Evolutionary conservation across 129 eudicot genomes (phyloP).

Genomic region (Arctium minus): DNA sequence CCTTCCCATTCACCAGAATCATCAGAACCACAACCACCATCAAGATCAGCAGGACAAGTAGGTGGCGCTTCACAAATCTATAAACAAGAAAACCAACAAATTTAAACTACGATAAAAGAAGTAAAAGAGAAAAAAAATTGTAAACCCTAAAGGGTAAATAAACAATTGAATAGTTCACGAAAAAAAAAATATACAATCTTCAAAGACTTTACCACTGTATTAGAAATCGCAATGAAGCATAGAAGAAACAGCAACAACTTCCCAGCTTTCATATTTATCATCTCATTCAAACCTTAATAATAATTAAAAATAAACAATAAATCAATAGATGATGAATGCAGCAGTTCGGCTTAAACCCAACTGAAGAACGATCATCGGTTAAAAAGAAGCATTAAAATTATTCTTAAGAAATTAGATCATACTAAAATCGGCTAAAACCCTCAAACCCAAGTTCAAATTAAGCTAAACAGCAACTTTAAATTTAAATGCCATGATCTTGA

Average conservation of each 20-base stretch:
- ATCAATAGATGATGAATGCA: conserved; percentile 6
- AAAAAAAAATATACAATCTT: too few species aligned
- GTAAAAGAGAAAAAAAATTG: neutral
- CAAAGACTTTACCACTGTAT: conserved; percentile 53
- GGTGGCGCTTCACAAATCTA: conserved; percentile 70
- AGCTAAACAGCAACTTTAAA: neutral
- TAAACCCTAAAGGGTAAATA: neutral
- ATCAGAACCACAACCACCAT: conserved; percentile 40
- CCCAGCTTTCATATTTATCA: conserved; percentile 43
- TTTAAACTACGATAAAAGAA: neutral
- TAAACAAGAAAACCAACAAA: neutral
- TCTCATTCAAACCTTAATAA: conserved; percentile 15
- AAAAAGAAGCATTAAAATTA: neutral
- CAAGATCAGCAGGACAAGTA: conserved; percentile 83
- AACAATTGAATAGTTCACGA: too few species aligned
- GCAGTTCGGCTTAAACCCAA: neutral
- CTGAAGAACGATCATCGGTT: neutral
- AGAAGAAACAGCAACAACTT: conserved; percentile 43
- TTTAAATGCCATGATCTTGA: neutral
- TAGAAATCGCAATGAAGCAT: conserved; percentile 30
- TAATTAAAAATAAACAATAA: neutral
- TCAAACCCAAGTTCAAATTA: neutral
- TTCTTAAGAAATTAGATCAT: neutral
- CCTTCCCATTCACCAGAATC: conserved; percentile 74
- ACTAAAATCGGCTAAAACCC: neutral